Evolutionary conservation across 768 basidiomycete species (phyloP).

Genomic region (Tylopilus balloui): DNA sequence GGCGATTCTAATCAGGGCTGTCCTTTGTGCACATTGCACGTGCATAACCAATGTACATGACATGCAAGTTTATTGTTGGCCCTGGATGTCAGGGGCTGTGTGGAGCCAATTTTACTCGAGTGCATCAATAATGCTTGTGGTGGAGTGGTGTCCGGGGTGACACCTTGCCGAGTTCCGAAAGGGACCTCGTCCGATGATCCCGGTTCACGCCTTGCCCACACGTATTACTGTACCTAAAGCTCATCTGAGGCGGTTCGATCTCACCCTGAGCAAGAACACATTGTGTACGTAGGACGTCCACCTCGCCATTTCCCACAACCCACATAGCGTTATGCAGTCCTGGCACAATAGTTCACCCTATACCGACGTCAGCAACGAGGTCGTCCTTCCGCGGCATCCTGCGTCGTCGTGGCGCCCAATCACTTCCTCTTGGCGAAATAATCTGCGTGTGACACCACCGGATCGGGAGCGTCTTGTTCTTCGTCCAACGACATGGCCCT

Average conservation of each 20-base stretch:
- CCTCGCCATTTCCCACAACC: conserved; percentile 8
- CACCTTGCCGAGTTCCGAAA: conserved; percentile 6
- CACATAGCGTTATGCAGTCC: neutral
- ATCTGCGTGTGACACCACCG: conserved; percentile 1
- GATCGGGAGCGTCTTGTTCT: conserved; percentile 4
- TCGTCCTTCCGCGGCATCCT: conserved; percentile 11
- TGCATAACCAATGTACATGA: conserved; percentile 1
- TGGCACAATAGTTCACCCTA: conserved; percentile 4
- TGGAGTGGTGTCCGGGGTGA: conserved; percentile 21
- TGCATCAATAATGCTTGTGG: neutral
- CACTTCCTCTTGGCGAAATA: neutral
- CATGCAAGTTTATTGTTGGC: neutral
- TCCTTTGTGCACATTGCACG: neutral
- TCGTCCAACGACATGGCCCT: conserved; percentile 43
- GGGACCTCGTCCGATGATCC: neutral
- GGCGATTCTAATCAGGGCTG: neutral
- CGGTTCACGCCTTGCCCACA: conserved; percentile 1
- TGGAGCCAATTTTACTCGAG: neutral
- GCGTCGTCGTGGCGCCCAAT: neutral
- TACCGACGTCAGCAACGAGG: conserved; percentile 5
- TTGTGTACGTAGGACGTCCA: conserved; percentile 9
- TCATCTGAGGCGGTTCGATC: conserved; percentile 19
- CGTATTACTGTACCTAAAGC: conserved; percentile 13
- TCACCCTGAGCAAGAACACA: conserved; percentile 4
- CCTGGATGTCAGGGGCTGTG: conserved; percentile 4